Evolutionary conservation across 495 filamentous ascomycete species (phyloP), one percentile per base, ranked within the genome.

Genomic region (Sphaerosporella brunnea): DNA sequence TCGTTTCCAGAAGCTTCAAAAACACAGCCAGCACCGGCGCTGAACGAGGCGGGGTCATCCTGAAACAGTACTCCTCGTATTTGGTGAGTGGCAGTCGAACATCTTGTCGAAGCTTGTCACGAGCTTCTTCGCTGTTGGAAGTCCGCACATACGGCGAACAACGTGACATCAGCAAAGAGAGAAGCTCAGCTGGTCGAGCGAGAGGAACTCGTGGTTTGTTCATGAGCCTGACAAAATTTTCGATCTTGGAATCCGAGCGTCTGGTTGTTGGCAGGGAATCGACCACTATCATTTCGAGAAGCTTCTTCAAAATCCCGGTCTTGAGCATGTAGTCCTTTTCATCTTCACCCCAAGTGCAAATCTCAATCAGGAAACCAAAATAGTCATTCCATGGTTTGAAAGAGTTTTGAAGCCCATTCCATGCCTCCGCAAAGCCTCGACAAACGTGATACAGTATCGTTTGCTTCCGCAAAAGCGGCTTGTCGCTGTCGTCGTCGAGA

Each of bases 311-410:
- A 35, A 52, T 49, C 9, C 51, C 53, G 35, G 48, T 34, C 45
- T 56, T 54, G 23, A 57, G 49, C 47, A 61, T 44, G 45, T 54
- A 48, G 11, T 49, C 53, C 42, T 49, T 55, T 44, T 57, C 53
- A n/a, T 54, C 45, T 36, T 63, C 49, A 23, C 63, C 58, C 32
- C 54, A 56, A 24, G 41, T 67, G 19, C 73, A 73, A 51, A 87
- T 73, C 13, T 68, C 63, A 23, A 69, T 54, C 50, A 87, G 65
- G 25, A 82, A 69, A 21, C 73, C 75, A 53, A 90, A 90, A 36
- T 81, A 86, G 55, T 93, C 84, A 34, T 76, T 73, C 84, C 84
- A 93, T 7, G 76, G 70, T 24, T 80, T 74, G 18, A 72, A 59
- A 20, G 69, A 65, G 2, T 63, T 60, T 48, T 82, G 75, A 23